Evolutionary conservation across 108 stramenopile species (phyloP).

Genomic region (Stephanodiscus triporus): DNA sequence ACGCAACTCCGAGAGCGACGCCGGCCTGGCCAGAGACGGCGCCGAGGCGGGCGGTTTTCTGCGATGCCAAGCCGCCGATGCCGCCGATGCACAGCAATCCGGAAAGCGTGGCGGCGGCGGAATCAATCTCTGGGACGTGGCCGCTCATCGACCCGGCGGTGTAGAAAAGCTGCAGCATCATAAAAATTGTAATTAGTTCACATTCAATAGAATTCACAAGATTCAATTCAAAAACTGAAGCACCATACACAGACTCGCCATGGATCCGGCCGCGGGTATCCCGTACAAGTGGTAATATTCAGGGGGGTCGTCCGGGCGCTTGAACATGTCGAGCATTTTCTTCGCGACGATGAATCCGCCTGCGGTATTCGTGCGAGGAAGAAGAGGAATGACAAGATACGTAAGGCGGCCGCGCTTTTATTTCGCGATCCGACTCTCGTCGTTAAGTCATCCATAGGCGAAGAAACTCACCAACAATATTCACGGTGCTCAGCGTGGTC

Average conservation of each 20-base stretch:
- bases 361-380: too few species aligned
- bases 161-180: too few species aligned
- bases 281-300: constrained; percentile 98
- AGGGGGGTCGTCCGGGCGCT: constrained; percentile 96
- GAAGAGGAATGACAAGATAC: not conserved
- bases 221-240: too few species aligned
- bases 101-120: constrained; percentile 85
- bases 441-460: not conserved
- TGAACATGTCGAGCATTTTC: constrained; percentile 99
- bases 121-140: constrained; percentile 85
- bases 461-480: constrained; percentile 82
- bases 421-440: too few species aligned
- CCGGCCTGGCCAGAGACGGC: constrained; percentile 96
- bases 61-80: constrained; percentile 94
- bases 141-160: constrained; percentile 75
- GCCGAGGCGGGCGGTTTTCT: constrained; percentile 94
- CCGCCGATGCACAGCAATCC: constrained; percentile 98
- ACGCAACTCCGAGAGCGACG: constrained; percentile 94
- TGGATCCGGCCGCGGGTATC: constrained; percentile 87
- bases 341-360: constrained; percentile 96
- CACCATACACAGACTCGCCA: too few species aligned
- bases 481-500: constrained; percentile 91
- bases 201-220: too few species aligned
- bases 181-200: too few species aligned
- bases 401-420: not conserved